Conservation (phyloP, 495 filamentous ascomycete species). For the Penicillium cataractarum region DNA sequence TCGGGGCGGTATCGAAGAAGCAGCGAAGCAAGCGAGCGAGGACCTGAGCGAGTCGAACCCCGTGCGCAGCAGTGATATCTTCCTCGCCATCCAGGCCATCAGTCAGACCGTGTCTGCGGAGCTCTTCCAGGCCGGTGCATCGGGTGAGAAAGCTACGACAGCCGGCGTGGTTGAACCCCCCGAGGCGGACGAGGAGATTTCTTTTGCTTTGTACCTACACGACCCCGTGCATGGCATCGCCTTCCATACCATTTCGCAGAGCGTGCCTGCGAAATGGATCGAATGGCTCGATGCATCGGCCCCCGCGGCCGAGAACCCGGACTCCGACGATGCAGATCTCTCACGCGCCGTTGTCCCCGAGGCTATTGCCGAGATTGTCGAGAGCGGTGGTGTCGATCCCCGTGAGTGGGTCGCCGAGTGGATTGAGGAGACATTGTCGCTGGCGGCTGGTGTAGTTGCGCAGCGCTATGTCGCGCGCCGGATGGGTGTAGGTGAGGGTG, state of each 20-base stretch:
- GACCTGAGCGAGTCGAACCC: conserved; percentile 81
- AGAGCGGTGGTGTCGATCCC: conserved; percentile 88
- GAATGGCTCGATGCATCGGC: conserved; percentile 85
- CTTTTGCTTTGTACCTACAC: conserved; percentile 89
- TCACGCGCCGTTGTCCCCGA: conserved; percentile 63
- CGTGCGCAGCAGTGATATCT: conserved; percentile 89
- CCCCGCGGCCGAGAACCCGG: conserved; percentile 49
- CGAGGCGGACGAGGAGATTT: conserved; percentile 61
- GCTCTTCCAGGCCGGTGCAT: conserved; percentile 65
- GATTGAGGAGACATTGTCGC: conserved; percentile 85
- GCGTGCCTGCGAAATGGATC: conserved; percentile 84
- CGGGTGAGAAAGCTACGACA: conserved; percentile 57
- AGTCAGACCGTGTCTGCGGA: conserved; percentile 60
- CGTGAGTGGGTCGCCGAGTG: conserved; percentile 97
- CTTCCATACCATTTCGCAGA: conserved; percentile 81
- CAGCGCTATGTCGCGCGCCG: conserved; percentile 92
- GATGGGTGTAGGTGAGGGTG: conserved; percentile 92
- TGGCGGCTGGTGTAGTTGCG: conserved; percentile 84
- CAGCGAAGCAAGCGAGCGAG: conserved; percentile 74
- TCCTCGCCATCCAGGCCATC: conserved; percentile 90
- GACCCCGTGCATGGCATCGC: conserved; percentile 92
- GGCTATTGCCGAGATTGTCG: conserved; percentile 85
- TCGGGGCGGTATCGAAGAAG: conserved; percentile 77
- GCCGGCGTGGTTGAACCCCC: conserved; percentile 55
- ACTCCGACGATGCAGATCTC: conserved; percentile 35